Base-by-base conservation (phyloP, 2,329 filamentous ascomycete species). In the Huntiella bhutanensis region DNA sequence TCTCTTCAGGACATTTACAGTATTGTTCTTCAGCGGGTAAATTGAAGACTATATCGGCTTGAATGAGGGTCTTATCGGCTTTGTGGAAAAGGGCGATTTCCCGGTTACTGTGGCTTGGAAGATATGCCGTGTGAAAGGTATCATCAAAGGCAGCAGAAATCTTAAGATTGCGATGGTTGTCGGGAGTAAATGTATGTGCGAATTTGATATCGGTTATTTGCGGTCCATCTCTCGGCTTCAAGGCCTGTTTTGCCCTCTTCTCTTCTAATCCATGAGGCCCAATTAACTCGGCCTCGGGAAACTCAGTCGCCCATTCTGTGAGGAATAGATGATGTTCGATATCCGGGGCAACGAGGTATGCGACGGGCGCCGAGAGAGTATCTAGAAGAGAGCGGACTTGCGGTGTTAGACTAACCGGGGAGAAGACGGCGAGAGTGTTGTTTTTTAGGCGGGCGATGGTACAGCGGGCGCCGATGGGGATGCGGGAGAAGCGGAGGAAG, bases 261-360 rank as follows among this genome's bases (percentile, higher is more conserved):
- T 87, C 84, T 16, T 75, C 77, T 1, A 98, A 73, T 0, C 83
- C 84, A 55, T 88, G 79, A 1, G 84, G 82, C 1, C 78, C 88
- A 55, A 96, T 73, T 41, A 98, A 70, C 55, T 79, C 77, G 32
- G 88, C 87, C 37, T 71, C 60, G 0, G 88, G 87, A 59, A 75
- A 96, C 19, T 75, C 82, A 42, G 72, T 65, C 55, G 82, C 76
- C 88, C 91, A 98, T 42, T 83, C 70, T 0, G 82, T 80, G 46
- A 98, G 60, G 66, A 91, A 92, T 59, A 98, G 84, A 70, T 98
- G 91, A 62, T 98, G 91, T 65, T 98, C 86, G 45, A 83, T 70
- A 60, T 98, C 91, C 1, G 81, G 75, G 1, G 91, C 88, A 19
- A 88, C 69, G 53, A 98, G 78, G 68, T 96, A 96, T 53, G 71